Evolutionary conservation across 2,329 filamentous ascomycete genomes (phyloP), one percentile per base, ranked within the genome.

Genomic region (Bipolaris bicolor): DNA sequence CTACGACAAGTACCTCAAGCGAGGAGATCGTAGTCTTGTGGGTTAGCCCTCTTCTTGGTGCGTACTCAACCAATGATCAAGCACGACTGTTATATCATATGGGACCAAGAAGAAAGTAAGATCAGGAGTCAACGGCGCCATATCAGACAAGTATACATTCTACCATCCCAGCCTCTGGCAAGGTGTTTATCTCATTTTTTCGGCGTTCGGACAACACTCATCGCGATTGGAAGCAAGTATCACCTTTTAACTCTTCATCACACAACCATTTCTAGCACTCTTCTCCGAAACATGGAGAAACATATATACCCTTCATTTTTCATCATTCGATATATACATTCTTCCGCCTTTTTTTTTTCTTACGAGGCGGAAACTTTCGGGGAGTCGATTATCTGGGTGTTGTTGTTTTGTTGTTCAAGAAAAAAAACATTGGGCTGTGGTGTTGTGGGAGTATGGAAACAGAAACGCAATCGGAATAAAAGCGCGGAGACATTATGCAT

Each of bases 251-350:
- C 40, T 43, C 7, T 5, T 31, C 3, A 31, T 9, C 29, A 31
- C 2, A 9, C 9, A 3, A 29, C 2, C 26, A 31, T 31, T 31
- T 31, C 10, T 31, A 31, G 7, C 29, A 11, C n/a, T 37, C n/a
- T 20, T 18, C 20, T 20, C 7, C 6, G 26, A 39, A 10, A 16
- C 37, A 16, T 9, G 9, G 37, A 15, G 9, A 44, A 31, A 7
- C 36, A 49, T 55, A 37, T 55, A 44, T 55, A 55, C 46, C 46
- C 46, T 49, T 50, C 33, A 24, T 45, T 51, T 55, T 33, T 40
- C 46, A 46, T 31, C 18, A 7, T 10, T 13, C 7, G 46, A 20
- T 20, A 37, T 24, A 49, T 18, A 37, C 26, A 29, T 29, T 37
- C 36, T 26, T 50, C 13, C 34, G 16, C 11, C 22, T 36, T 31